These are phyloP conservation scores for Colletotrichum filicis DNA, from an alignment of 2,329 filamentous ascomycete species.

Conservation along the genomic window DNA sequence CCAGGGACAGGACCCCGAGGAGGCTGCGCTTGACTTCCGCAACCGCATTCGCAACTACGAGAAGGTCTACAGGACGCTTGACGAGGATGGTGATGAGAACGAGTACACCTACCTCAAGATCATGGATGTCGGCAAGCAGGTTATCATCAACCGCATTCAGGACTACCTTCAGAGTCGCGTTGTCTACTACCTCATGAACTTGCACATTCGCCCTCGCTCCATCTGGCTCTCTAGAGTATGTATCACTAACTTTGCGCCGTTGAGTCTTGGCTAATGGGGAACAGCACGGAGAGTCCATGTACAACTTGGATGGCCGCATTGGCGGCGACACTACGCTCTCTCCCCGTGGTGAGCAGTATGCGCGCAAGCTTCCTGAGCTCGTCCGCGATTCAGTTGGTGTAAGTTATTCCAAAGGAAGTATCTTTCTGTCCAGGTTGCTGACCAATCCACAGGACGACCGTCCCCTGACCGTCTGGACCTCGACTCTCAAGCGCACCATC, in stretches of 20 bases:
- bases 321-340: slow-evolving; percentile 93
- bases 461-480: slow-evolving; percentile 72
- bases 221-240: slow-evolving; percentile 94
- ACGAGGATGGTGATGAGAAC: slow-evolving; percentile 81
- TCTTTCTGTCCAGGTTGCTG: neutral
- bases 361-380: slow-evolving; percentile 83
- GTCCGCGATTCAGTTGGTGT: slow-evolving; percentile 89
- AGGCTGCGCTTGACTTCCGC: slow-evolving; percentile 90
- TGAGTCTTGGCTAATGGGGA: neutral
- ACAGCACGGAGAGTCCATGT: slow-evolving; percentile 93
- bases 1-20: slow-evolving; percentile 90
- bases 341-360: slow-evolving; percentile 87
- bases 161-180: slow-evolving; percentile 97
- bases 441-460: slow-evolving; percentile 62
- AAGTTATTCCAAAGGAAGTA: slow-evolving; percentile 46
- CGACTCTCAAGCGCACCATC: slow-evolving; percentile 82
- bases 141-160: slow-evolving; percentile 97
- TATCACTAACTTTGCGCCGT: slow-evolving; percentile 35
- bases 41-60: slow-evolving; percentile 97
- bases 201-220: slow-evolving; percentile 95
- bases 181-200: slow-evolving; percentile 98
- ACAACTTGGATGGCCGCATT: slow-evolving; percentile 90
- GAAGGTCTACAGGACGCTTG: slow-evolving; percentile 94
- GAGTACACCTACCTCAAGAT: slow-evolving; percentile 96
- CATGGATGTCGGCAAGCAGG: slow-evolving; percentile 93